Conservation (phyloP, 106 monocot species). For the Chionographis japonica region DNA sequence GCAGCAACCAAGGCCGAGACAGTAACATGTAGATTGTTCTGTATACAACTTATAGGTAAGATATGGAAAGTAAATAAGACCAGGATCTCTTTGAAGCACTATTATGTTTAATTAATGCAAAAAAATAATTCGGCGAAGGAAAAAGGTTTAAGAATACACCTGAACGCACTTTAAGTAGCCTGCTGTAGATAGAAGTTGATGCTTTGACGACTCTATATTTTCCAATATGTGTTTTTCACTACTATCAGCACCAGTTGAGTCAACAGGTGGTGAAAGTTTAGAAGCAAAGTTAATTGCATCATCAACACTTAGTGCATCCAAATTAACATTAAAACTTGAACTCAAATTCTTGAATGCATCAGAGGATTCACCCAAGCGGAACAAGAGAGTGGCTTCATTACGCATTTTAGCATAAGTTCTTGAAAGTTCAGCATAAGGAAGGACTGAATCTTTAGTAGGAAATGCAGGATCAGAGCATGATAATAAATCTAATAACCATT, state of each 20-base stretch:
- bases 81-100: neutral
- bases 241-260: slow-evolving; percentile 14
- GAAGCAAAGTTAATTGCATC: slow-evolving; percentile 63
- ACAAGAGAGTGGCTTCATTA: slow-evolving; percentile 57
- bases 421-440: slow-evolving; percentile 92
- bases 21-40: slow-evolving; percentile 94
- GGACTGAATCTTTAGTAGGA: slow-evolving; percentile 81
- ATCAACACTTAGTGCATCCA: slow-evolving; percentile 54
- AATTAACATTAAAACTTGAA: slow-evolving; percentile 20
- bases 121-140: slow-evolving; percentile 7
- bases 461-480: slow-evolving; percentile 80
- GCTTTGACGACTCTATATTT: slow-evolving; percentile 66
- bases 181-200: slow-evolving; percentile 70
- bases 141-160: slow-evolving; percentile 23
- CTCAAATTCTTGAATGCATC: slow-evolving; percentile 33
- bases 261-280: slow-evolving; percentile 36
- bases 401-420: slow-evolving; percentile 92
- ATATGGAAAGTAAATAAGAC: neutral
- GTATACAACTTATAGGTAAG: slow-evolving; percentile 18
- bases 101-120: neutral
- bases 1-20: slow-evolving; percentile 81
- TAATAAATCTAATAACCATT: slow-evolving; percentile 74
- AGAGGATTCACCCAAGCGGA: slow-evolving; percentile 35
- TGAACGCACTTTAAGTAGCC: slow-evolving; percentile 96
- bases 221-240: slow-evolving; percentile 32